These are phyloP conservation scores for Crithidia mellificae DNA, from an alignment of 208 protist species.

Conservation along the genomic window DNA sequence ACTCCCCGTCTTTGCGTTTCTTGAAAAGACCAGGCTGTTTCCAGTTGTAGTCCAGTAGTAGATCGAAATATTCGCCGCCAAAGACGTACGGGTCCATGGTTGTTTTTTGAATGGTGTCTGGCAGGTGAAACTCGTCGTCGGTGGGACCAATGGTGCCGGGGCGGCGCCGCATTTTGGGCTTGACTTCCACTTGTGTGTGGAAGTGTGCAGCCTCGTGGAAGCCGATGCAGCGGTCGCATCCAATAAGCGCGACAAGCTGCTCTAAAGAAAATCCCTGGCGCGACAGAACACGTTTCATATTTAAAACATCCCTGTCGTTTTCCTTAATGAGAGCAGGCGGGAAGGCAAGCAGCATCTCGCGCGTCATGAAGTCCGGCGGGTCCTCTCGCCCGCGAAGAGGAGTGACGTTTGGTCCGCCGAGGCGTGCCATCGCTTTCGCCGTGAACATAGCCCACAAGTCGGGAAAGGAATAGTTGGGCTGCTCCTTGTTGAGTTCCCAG, in stretches of 20 bases:
- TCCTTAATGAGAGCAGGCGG: constrained; percentile 52
- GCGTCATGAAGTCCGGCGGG: constrained; percentile 28
- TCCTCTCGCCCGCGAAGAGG: constrained; percentile 61
- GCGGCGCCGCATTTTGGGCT: constrained; percentile 49
- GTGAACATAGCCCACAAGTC: constrained; percentile 85
- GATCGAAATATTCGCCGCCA: constrained; percentile 84
- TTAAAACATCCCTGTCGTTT: constrained; percentile 62
- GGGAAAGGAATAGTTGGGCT: constrained; percentile 72
- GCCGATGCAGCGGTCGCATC: constrained; percentile 63
- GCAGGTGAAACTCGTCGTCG: constrained; percentile 54
- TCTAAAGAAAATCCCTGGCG: constrained; percentile 71
- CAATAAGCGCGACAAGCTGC: constrained; percentile 79
- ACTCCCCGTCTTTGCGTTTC: constrained; percentile 30
- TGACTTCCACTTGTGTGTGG: constrained; percentile 78
- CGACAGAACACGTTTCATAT: constrained; percentile 75
- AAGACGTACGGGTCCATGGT: constrained; percentile 88
- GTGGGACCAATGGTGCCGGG: constrained; percentile 36
- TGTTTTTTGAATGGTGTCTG: constrained; percentile 62
- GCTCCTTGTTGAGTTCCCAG: constrained; percentile 55
- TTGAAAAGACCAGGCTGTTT: constrained; percentile 39
- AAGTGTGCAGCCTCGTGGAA: constrained; percentile 77
- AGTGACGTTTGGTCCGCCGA: constrained; percentile 73
- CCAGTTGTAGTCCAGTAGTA: constrained; percentile 87
- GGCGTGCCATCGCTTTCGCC: constrained; percentile 65
- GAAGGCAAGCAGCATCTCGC: constrained; percentile 39